A percentile compares a stretch with the other conserved stretches of the same genome.
phyloP scores from a whole-genome alignment of 192 early-diverging fungal genomes.

The Backusella macrospora region DNA sequence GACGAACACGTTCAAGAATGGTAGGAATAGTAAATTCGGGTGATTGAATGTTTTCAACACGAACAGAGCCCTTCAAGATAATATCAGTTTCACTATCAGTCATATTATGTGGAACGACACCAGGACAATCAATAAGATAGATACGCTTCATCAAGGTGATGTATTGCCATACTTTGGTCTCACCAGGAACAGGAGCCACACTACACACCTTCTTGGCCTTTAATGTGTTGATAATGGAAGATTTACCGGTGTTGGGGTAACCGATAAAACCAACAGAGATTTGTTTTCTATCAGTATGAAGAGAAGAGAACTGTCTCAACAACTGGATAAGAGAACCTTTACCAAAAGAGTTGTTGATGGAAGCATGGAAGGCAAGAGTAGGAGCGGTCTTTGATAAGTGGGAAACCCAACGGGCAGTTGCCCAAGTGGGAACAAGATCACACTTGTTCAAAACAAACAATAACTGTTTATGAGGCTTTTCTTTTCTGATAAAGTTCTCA shows the following conservation, averaged over 20 bases:
- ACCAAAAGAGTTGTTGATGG: constrained; percentile 98
- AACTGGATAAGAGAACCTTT: constrained; percentile 97
- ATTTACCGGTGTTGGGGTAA: constrained; percentile 97
- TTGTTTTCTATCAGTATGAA: constrained; percentile 98
- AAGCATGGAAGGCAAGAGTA: constrained; percentile 98
- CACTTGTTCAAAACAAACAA: constrained; percentile 98
- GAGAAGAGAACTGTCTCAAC: constrained; percentile 92
- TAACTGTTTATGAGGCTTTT: constrained; percentile 94
- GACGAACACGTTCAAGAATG: constrained; percentile 79
- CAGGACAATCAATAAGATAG: constrained; percentile 98
- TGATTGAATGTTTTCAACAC: constrained; percentile 85
- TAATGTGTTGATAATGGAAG: constrained; percentile 98
- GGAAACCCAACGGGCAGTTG: constrained; percentile 95
- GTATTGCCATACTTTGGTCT: constrained; percentile 99
- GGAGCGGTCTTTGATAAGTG: constrained; percentile 89
- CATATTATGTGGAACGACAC: constrained; percentile 87
- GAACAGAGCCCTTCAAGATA: constrained; percentile 93
- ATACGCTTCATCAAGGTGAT: constrained; percentile 98
- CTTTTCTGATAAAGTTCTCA: constrained; percentile 89
- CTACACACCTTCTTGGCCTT: constrained; percentile 96
- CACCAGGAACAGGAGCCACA: constrained; percentile 97
- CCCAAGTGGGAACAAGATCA: constrained; percentile 99
- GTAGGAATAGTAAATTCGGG: constrained; percentile 92
- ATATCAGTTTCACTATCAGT: constrained; percentile 94
- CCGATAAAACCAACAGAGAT: constrained; percentile 98